Evolutionary conservation across 768 basidiomycete genomes (phyloP), one percentile per base, ranked within the genome.

Genomic region (Solioccasus polychromus): DNA sequence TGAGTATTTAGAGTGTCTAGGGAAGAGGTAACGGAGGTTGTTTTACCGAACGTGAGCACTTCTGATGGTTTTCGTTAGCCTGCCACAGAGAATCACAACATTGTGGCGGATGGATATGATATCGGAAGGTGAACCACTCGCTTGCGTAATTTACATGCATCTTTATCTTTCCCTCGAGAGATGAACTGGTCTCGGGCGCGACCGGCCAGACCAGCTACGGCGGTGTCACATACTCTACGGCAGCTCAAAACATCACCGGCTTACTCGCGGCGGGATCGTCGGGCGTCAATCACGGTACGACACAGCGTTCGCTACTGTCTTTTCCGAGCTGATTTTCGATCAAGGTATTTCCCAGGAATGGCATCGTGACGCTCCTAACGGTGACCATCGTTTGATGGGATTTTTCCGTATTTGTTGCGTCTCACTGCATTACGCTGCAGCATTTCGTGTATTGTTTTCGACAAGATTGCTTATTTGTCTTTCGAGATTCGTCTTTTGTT

Each of bases 271-370:
- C 75, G 5, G 83, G 84, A 8, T 68, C 72, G 18, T 34, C 54
- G 2, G 78, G 81, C 7, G 55, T 79, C 29, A 78, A 79, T 44
- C 75, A 78, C 24, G 74, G 78, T 79, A 44, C n/a, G 65, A 17
- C 10, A 20, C 12, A 15, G 31, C 20, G 12, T 10, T 15, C n/a
- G 15, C 35, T 4, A 5, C 18, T 8, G 8, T 15, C 17, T 30
- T 15, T 5, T 14, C 2, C 0, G 9, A 26, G 24, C 45, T 52
- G 32, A 35, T 44, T 19, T 19, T 25, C 15, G 39, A 50, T 26
- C n/a, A 15, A 82, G 82, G 68, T 17, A 83, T 83, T 44, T 71
- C 80, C 4, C 72, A 72, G 34, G 80, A n/a, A 83, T 53, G 81
- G 82, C 23, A 68, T 74, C 36, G 74, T 77, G 8, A 74, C 70